phyloP scores from a whole-genome alignment of 2,329 filamentous ascomycete genomes.

The Exophiala mesophila region DNA sequence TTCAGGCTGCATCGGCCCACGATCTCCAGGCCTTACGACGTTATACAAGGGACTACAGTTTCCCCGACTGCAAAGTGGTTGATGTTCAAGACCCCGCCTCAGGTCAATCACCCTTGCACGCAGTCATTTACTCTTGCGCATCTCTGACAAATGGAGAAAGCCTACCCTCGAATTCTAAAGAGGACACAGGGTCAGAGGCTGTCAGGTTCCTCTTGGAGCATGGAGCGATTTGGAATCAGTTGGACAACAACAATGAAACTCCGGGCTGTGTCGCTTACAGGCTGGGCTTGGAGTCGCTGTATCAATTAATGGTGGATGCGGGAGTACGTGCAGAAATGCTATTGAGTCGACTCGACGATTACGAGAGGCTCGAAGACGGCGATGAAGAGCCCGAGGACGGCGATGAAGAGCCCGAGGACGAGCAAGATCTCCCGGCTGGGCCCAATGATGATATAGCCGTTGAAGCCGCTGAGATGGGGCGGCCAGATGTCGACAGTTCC shows the following conservation, averaged over 20 bases:
- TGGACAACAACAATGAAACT: constrained; percentile 81
- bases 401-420: constrained; percentile 29
- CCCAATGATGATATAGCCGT: constrained; percentile 20
- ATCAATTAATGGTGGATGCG: constrained; percentile 79
- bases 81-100: constrained; percentile 80
- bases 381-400: constrained; percentile 33
- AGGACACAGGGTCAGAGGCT: constrained; percentile 45
- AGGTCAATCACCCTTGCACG: constrained; percentile 81
- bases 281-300: constrained; percentile 65
- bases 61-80: constrained; percentile 49
- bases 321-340: constrained; percentile 87
- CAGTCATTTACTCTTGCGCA: constrained; percentile 74
- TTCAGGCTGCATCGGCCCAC: constrained; percentile 63
- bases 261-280: constrained; percentile 77
- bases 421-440: constrained; percentile 33
- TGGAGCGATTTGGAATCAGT: constrained; percentile 96
- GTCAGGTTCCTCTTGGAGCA: constrained; percentile 74
- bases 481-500: constrained; percentile 18
- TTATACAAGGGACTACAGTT: constrained; percentile 21
- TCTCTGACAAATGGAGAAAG: constrained; percentile 9
- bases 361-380: constrained; percentile 58
- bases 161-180: constrained; percentile 33
- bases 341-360: constrained; percentile 74
- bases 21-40: constrained; percentile 57
- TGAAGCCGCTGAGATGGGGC: constrained; percentile 26